These are phyloP conservation scores for Westerdykella sp. DNA, from an alignment of 2,329 filamentous ascomycete species.

Conservation along the genomic window DNA sequence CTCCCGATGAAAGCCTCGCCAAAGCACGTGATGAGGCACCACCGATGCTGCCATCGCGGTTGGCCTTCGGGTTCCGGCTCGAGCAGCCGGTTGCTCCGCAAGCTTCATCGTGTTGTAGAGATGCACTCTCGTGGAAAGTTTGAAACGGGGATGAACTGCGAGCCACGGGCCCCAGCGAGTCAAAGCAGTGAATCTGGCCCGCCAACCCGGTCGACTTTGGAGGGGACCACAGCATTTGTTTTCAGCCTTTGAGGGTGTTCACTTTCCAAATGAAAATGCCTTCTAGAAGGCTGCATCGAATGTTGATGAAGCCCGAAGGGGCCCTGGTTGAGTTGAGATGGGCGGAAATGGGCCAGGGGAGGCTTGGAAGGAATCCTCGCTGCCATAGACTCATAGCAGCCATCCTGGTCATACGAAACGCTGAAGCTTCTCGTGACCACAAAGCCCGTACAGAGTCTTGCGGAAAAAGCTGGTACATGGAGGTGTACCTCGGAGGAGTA, in stretches of 20 bases:
- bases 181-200: neutral
- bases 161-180: neutral
- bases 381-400: no score
- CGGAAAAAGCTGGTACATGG: no score
- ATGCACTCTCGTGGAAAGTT: neutral
- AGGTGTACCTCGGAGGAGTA: no score
- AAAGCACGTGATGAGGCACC: neutral
- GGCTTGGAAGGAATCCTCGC: neutral
- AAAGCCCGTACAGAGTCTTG: no score
- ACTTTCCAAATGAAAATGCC: neutral
- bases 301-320: neutral
- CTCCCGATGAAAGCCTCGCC: neutral
- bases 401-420: neutral
- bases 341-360: neutral
- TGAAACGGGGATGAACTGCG: neutral
- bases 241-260: neutral
- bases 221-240: neutral
- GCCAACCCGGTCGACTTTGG: neutral
- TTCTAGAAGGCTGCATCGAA: neutral
- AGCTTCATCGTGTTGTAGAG: neutral
- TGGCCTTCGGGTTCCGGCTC: slow-evolving; percentile 1
- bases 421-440: neutral
- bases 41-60: neutral
- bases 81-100: slow-evolving; percentile 1
- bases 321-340: neutral